Evolutionary conservation across 768 basidiomycete genomes (phyloP).

Genomic region (Stropharia rugosoannulata): DNA sequence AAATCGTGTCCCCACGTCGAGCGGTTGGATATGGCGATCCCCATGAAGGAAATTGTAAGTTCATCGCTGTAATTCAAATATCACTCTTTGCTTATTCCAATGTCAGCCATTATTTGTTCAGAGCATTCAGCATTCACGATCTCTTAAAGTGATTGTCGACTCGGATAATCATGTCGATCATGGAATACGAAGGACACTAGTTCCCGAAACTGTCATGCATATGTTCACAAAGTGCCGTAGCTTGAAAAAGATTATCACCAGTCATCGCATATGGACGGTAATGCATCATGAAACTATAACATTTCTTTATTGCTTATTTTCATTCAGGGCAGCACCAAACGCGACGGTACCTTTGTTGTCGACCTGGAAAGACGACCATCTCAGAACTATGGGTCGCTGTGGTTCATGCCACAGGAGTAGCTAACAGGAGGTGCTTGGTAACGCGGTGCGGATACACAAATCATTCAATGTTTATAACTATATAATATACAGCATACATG

Average conservation of each 20-base stretch:
- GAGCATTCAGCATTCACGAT: constrained; percentile 34
- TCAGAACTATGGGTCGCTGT: constrained; percentile 27
- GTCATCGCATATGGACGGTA: constrained; percentile 56
- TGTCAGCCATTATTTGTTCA: constrained; percentile 30
- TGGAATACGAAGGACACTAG: constrained; percentile 36
- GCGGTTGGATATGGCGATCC: constrained; percentile 49
- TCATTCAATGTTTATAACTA: background rate
- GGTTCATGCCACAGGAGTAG: constrained; percentile 37
- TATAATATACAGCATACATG: background rate
- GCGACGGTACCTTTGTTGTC: constrained; percentile 15
- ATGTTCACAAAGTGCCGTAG: constrained; percentile 40
- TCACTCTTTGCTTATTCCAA: background rate
- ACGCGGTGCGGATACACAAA: too few relatives aligned
- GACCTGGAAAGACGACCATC: constrained; percentile 30
- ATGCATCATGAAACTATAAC: background rate
- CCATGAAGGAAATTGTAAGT: constrained; percentile 49
- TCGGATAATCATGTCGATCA: constrained; percentile 41
- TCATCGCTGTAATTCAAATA: background rate
- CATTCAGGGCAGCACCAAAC: constrained; percentile 25
- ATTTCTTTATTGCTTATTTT: background rate
- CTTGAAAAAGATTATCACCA: constrained; percentile 47
- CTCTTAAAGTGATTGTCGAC: constrained; percentile 45
- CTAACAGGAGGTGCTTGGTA: background rate
- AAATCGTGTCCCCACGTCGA: constrained; percentile 44
- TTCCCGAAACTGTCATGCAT: constrained; percentile 32